Base-by-base conservation (phyloP, 129 eudicot genomes). In the Silybum marianum region DNA sequence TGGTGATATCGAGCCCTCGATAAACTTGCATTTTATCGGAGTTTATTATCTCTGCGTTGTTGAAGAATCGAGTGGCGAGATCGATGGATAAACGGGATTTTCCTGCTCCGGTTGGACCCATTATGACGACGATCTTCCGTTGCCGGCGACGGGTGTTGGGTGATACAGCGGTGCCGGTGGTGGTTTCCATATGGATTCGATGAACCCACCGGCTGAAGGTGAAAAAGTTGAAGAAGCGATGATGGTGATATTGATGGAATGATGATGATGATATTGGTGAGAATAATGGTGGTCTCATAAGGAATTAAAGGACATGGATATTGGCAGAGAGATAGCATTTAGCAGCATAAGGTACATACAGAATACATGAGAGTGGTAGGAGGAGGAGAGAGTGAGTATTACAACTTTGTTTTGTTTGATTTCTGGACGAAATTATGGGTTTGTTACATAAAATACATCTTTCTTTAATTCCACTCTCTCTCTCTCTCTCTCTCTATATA, bases 71-170 rank as follows among this genome's bases (percentile, higher is more conserved):
- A 40, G 91, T 63, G 46, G 93, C 88, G 18, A 91, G 82, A 83
- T 90, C 98, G 30, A 91, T 24, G 22, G 95, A 93, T 66, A 93
- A 95, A 24, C 87, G 89, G 1, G 98, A 88, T 72, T 93, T 93
- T 0, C 98, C 97, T 9, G 89, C 86, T 38, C 98, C 97, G 4
- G 98, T 91, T 65, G 98, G 81, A 4, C 97, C 98, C 94, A 93
- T 84, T n/a, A 93, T 81, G 72, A 91, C 90, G 3, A 93, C 73
- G 23, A 88, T 21, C 71, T 89, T 82, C 4, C 23, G 82, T 68
- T 72, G 84, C 82, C 80, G 73, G 73, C 44, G 80, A 23, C 39
- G 76, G 79, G 72, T 65, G 84, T 25, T 81, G 81, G 84, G 60
- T n/a, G 58, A 21, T 58, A 30, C 12, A 28, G 36, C 24, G 81